Evolutionary conservation across 139 green algal genomes (phyloP).

Genomic region (Chlamydomonas sp.): DNA sequence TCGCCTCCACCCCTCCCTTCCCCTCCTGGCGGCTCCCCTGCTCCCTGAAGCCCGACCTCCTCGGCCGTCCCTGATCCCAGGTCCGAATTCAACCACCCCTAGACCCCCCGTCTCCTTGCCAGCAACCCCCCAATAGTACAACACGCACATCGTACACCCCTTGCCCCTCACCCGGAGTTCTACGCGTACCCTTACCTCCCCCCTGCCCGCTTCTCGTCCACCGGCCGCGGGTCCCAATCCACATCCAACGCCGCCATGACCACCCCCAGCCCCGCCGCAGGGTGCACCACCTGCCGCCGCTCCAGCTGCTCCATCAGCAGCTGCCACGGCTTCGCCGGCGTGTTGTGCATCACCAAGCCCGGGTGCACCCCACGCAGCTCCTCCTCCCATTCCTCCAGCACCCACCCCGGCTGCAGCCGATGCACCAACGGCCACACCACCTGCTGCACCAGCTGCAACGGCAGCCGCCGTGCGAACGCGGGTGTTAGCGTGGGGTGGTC

Average conservation of each 20-base stretch:
- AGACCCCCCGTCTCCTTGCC: too few relatives aligned
- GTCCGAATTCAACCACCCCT: too few relatives aligned
- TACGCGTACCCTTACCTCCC: too few relatives aligned
- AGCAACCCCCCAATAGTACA: too few relatives aligned
- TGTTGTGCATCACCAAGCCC: not conserved
- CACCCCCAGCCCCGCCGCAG: not conserved
- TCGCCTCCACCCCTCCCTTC: too few relatives aligned
- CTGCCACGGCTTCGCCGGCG: not conserved
- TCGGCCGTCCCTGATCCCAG: too few relatives aligned
- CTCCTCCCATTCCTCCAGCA: constrained; percentile 20
- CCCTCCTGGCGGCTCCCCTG: too few relatives aligned
- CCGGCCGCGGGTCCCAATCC: not conserved
- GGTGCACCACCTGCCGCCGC: constrained; percentile 7
- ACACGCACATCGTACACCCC: too few relatives aligned
- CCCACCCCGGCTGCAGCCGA: constrained; percentile 17
- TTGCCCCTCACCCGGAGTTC: too few relatives aligned
- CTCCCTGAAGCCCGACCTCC: too few relatives aligned
- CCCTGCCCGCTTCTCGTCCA: too few relatives aligned
- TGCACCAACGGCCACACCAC: constrained; percentile 19
- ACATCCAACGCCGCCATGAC: not conserved
- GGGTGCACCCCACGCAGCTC: not conserved
- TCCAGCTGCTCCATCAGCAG: constrained; percentile 4
- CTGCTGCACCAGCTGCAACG: constrained; percentile 4
- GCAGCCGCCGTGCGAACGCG: not conserved
- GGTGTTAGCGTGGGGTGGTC: constrained; percentile 17